phyloP scores from a whole-genome alignment of 1,284 basidiomycete genomes.

The Chalciporus sp. region DNA sequence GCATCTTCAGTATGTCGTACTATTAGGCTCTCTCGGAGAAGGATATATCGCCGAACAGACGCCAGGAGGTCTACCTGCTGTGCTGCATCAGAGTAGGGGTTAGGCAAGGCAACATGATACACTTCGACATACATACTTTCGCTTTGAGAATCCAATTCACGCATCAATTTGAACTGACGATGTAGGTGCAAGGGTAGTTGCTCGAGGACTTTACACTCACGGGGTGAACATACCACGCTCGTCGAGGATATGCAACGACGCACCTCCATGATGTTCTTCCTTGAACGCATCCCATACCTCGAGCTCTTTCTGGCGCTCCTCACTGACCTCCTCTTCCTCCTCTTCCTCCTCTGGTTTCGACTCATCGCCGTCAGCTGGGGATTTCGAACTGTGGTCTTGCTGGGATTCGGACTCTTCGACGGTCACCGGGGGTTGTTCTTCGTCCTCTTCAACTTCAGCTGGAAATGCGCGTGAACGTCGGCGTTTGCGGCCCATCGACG shows the following conservation, averaged over 20 bases:
- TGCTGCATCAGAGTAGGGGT: constrained; percentile 33
- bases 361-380: constrained; percentile 1
- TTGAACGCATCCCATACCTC: constrained; percentile 76
- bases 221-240: not conserved
- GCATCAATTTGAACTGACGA: constrained; percentile 75
- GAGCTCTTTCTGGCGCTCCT: constrained; percentile 51
- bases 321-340: constrained; percentile 15
- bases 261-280: constrained; percentile 80
- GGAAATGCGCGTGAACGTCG: constrained; percentile 44
- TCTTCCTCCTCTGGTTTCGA: constrained; percentile 1
- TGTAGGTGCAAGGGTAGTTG: constrained; percentile 86
- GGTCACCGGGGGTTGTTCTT: constrained; percentile 10
- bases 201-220: constrained; percentile 63
- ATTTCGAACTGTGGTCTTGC: constrained; percentile 8
- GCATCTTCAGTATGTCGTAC: not conserved
- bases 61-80: constrained; percentile 43
- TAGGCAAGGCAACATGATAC: constrained; percentile 2
- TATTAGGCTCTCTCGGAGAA: constrained; percentile 34
- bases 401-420: constrained; percentile 13
- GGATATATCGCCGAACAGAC: constrained; percentile 47
- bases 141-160: constrained; percentile 81
- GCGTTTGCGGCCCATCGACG: constrained; percentile 46
- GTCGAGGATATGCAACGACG: constrained; percentile 10
- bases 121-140: constrained; percentile 46
- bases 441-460: constrained; percentile 23